Base-by-base conservation (phyloP, 345 rosid species). In the Passiflora organensis region DNA sequence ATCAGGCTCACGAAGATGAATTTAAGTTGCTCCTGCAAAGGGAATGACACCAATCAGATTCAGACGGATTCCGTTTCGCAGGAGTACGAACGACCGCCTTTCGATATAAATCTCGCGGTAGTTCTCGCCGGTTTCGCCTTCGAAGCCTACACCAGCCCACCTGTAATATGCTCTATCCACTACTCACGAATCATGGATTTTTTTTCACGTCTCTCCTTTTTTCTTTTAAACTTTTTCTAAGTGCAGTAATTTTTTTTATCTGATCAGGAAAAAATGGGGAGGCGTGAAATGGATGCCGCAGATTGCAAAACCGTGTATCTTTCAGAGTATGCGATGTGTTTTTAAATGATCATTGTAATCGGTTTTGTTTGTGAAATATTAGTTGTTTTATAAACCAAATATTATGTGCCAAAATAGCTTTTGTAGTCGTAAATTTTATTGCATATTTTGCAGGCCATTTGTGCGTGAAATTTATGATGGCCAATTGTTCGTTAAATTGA, bases 101-200 rank as follows among this genome's bases (percentile, higher is more conserved):
- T 93, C 52, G 94, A 93, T 65, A 81, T 88, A 67, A 93, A 88
- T 72, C 89, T 88, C 42, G 96, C 96, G 6, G 96, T 91, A 44
- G 71, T 91, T 58, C 95, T 93, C 25, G 96, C 96, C 37, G 96
- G 99, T 55, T 93, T 93, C 56, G 89, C 96, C n/a, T 93, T 88
- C 64, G 99, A 88, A 70, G 78, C 95, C 2, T 86, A 88, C 60
- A 79, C 84, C n/a, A 78, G 61, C 14, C 86, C 91, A 13, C 81
- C 95, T 17, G 96, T 88, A 72, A 65, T 32, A 6, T 41, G 5
- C 12, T 41, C n/a, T 41, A 12, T 41, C 43, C 8, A 5, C 39
- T 36, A 36, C 6, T n/a, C n/a, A n/a, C n/a, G n/a, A n/a, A n/a
- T n/a, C n/a, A n/a, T n/a, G n/a, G n/a, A n/a, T n/a, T n/a, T 45